Evolutionary conservation across 345 rosid species (phyloP), one percentile per base, ranked within the genome.

Genomic region (Moringa oleifera): DNA sequence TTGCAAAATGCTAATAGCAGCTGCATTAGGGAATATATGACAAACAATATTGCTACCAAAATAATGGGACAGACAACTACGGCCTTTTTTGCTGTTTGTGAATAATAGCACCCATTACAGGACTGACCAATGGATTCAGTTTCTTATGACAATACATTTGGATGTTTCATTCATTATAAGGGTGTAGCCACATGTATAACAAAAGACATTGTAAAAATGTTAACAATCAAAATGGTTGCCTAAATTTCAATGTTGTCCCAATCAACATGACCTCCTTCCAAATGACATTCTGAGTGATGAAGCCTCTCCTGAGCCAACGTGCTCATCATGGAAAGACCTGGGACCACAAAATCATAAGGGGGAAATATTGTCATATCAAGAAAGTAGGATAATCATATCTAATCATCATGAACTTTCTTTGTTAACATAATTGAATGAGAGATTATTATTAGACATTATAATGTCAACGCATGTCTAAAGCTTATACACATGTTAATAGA

Each of bases 251-350:
- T 25, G 21, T 63, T 58, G 53, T 77, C 80, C 84, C 74, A 77
- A 51, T 71, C 77, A 1, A 73, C 16, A 0, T 63, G 56, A 59
- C 70, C 66, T 23, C 79, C 70, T 61, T 73, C 83, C 47, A 52
- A 55, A 24, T 74, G 70, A 45, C 45, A 57, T 28, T 69, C 85
- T 17, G 45, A 63, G n/a, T 61, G 71, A 18, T 47, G 85, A 65
- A 72, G 79, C 75, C 77, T 77, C 65, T 61, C 66, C 17, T 71
- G 73, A 18, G 76, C 73, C 73, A 82, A 37, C 68, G 79, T 77
- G 72, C 88, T 66, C 83, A 82, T 82, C 53, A 63, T 57, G 17
- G 83, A 79, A 2, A 82, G 77, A 70, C 88, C 94, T 82, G 77
- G 41, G 70, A 66, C 33, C 37, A 33, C 11, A 33, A 62, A 37